A percentile compares a stretch with the other conserved stretches of the same genome.
These are phyloP conservation scores for Calycina marina DNA, from an alignment of 2,329 filamentous ascomycete genomes.

Conservation along the genomic window DNA sequence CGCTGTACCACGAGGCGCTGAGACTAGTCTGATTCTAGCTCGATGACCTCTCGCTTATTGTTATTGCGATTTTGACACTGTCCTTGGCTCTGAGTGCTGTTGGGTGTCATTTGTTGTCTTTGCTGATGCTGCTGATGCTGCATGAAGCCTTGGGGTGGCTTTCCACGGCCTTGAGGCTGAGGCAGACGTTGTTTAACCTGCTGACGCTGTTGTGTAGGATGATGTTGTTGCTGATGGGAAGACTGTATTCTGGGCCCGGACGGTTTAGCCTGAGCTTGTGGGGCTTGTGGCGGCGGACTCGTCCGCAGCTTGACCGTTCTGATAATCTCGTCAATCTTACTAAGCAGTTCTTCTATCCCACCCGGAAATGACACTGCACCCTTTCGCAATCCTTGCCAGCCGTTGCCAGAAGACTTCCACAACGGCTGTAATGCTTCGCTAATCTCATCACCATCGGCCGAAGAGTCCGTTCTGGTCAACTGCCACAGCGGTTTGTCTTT, in stretches of 20 bases:
- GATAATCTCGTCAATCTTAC: slow-evolving; percentile 16
- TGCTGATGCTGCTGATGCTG: not conserved
- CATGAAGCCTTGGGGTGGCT: not conserved
- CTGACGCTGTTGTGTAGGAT: slow-evolving; percentile 1
- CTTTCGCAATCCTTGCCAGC: slow-evolving; percentile 33
- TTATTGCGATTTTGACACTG: no score
- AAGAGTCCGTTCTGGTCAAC: slow-evolving; percentile 14
- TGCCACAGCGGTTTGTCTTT: slow-evolving; percentile 28
- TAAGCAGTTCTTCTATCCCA: slow-evolving; percentile 24
- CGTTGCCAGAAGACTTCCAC: slow-evolving; percentile 30
- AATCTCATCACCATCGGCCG: slow-evolving; percentile 22
- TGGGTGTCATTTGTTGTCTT: slow-evolving; percentile 6
- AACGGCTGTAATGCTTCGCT: slow-evolving; percentile 28
- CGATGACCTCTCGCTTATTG: no score
- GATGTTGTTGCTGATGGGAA: not conserved
- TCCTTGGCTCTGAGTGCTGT: slow-evolving; percentile 6
- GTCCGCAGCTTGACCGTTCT: slow-evolving; percentile 7
- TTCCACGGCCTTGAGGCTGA: not conserved
- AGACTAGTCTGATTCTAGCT: no score
- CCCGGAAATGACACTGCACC: slow-evolving; percentile 31
- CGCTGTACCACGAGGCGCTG: no score
- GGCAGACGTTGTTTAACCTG: slow-evolving; percentile 12
- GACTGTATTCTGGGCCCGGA: not conserved
- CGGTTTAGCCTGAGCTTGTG: not conserved
- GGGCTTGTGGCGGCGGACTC: not conserved